A percentile compares a stretch with the other conserved stretches of the same genome.
Conservation (phyloP, 345 rosid genomes). For the Arabidopsis thaliana region TAIR10.1 NC_003070.9:21123501-21124000, state of each 20-base stretch:
- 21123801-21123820: neutral
- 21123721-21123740: too few species aligned
- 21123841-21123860: neutral
- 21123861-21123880: neutral
- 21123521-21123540: neutral
- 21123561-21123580: neutral
- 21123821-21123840: neutral
- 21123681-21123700: too few species aligned
- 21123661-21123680: too few species aligned
- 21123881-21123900: neutral
- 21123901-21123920: neutral
- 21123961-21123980: slow-evolving; percentile 89
- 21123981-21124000: slow-evolving; percentile 88
- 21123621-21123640: too few species aligned
- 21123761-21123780: too few species aligned
- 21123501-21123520: neutral
- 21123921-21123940: slow-evolving; percentile 90
- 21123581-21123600: too few species aligned
- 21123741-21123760: too few species aligned
- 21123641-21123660: too few species aligned
- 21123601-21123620: too few species aligned
- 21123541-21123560: neutral
- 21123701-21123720: too few species aligned
- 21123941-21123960: slow-evolving; percentile 87
- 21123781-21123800: neutral